Evolutionary conservation across 768 basidiomycete species (phyloP).

Genomic region (Phylloporus sp.): DNA sequence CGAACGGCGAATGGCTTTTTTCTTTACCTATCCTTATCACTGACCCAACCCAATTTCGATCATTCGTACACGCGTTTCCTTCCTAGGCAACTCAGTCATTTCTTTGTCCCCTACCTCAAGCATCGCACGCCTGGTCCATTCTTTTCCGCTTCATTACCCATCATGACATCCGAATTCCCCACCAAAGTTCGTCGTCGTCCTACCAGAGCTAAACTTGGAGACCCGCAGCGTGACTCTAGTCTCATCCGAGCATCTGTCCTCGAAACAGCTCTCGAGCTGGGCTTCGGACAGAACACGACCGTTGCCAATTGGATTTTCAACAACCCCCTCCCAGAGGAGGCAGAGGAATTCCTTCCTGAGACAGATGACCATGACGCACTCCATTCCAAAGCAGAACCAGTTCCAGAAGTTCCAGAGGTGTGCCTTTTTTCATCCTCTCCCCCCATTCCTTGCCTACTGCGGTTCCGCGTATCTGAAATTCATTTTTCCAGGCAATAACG

Average conservation of each 20-base stretch:
- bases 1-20: constrained; percentile 24
- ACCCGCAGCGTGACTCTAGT: constrained; percentile 46
- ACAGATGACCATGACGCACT: background rate
- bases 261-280: constrained; percentile 67
- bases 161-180: constrained; percentile 20
- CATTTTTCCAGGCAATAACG: constrained; percentile 18
- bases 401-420: constrained; percentile 28
- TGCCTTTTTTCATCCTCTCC: constrained; percentile 5
- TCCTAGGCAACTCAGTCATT: background rate
- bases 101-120: background rate
- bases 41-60: constrained; percentile 14
- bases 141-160: constrained; percentile 14
- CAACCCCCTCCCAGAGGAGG: constrained; percentile 53
- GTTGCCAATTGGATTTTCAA: constrained; percentile 74
- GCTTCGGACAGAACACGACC: constrained; percentile 53
- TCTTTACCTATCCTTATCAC: constrained; percentile 2
- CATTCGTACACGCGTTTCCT: constrained; percentile 8
- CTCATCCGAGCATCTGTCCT: constrained; percentile 69
- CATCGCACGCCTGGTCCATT: constrained; percentile 7
- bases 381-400: constrained; percentile 8
- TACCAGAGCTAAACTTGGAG: constrained; percentile 16
- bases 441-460: background rate
- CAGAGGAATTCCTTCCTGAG: constrained; percentile 38
- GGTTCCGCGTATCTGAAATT: constrained; percentile 10
- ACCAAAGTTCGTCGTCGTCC: constrained; percentile 27